Base-by-base conservation (phyloP, 1,284 basidiomycete genomes). In the Xanthoconium separans region DNA sequence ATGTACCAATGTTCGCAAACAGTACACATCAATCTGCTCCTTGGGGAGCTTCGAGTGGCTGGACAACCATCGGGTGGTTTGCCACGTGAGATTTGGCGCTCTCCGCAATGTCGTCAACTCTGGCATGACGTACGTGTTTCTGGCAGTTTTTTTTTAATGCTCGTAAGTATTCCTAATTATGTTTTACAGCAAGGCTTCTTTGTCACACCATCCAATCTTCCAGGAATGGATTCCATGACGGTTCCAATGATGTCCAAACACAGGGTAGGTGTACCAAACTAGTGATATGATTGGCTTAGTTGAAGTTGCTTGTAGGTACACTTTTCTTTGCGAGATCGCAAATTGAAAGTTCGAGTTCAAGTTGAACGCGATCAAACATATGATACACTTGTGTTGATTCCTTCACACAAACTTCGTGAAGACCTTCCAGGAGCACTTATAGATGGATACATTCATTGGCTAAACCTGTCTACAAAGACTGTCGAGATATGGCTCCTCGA, bases 191-290 rank as follows among this genome's bases (percentile, higher is more conserved):
- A 63, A 64, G 59, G 66, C 10, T 58, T 74, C n/a, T 63, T 74
- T 50, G 63, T 75, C 29, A 55, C 72, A 10, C 74, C 76, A 18
- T 62, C 68, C 2, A 55, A 63, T 42, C 60, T 73, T 6, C 57
- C 60, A 2, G 70, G 70, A 2, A 73, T 76, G 73, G 65, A 72
- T 36, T 77, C 69, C 57, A 59, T 59, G 8, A 73, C 68, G n/a
- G 59, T 63, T 30, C n/a, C n/a, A n/a, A n/a, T n/a, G n/a, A n/a
- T n/a, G n/a, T n/a, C n/a, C n/a, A 46, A 61, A 10, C 48, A 59
- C 45, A 50, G 64, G 54, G 71, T 66, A 20, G 36, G 9, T 6
- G 1, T 27, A 6, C 12, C 1, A 20, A 2, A 1, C 6, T 4
- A 3, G 3, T 18, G 2, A 20, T 13, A 37, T 20, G 1, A 16